Evolutionary conservation across 495 filamentous ascomycete species (phyloP), one percentile per base, ranked within the genome.

Genomic region (Trichocladium uniseriatum): DNA sequence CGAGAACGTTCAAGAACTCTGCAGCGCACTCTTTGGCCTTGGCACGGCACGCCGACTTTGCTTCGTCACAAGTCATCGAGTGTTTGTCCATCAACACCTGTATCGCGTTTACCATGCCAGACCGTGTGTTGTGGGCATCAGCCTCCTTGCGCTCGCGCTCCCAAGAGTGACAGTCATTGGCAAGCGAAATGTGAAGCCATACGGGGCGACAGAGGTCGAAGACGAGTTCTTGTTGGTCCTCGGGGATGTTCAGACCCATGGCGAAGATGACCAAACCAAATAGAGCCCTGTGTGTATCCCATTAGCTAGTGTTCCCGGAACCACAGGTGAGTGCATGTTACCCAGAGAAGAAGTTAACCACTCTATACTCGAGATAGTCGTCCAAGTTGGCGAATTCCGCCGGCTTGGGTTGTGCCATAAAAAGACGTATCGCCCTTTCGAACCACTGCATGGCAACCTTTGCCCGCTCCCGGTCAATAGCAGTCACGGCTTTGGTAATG

Each of bases 101-200:
- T 16, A 50, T 38, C 8, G 39, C 48, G 18, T 50, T 50, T 2
- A 24, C 29, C 10, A 44, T n/a, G 2, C 8, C 4, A 0, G 5
- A n/a, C 1, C 44, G 10, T 2, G n/a, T n/a, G n/a, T 13, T 3
- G 11, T 35, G n/a, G n/a, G n/a, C 21, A 5, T 8, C 6, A 11
- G 32, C 47, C 7, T 22, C n/a, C 2, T 41, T 42, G 11, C 10
- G 14, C 39, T 50, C 40, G 3, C 24, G 20, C 13, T 43, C 39
- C 48, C 48, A 50, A 3, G 48, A 50, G 18, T 20, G 18, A n/a
- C 7, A 31, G 48, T 50, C 48, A 22, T 50, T 50, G 13, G 27
- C 32, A 1, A 50, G 41, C 1, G 34, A 19, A 0, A 15, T 6
- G n/a, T 50, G 48, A 4, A 43, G 31, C 39, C 29, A 50, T 14